phyloP scores from a whole-genome alignment of 768 basidiomycete species.

The Leccinum sublutescens region DNA sequence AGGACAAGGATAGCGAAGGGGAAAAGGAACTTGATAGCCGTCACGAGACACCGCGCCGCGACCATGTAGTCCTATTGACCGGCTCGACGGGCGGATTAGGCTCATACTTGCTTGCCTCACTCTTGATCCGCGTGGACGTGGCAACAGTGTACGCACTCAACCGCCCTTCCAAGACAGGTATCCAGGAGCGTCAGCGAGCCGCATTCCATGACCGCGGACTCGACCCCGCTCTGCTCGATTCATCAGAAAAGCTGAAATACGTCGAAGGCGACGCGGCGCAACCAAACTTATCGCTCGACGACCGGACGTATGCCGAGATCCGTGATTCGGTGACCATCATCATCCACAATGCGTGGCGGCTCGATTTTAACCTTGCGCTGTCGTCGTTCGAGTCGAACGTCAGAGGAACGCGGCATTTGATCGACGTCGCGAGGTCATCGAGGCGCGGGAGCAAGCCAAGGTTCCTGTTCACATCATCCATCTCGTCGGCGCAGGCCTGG shows the following conservation, averaged over 20 bases:
- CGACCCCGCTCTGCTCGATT: constrained; percentile 22
- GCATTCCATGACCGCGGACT: constrained; percentile 28
- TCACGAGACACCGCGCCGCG: neutral
- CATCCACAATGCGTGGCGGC: constrained; percentile 46
- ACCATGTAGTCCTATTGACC: constrained; percentile 32
- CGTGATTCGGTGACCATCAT: constrained; percentile 33
- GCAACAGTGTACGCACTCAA: constrained; percentile 29
- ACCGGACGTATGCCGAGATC: constrained; percentile 25
- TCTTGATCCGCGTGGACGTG: constrained; percentile 35
- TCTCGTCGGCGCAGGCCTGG: constrained; percentile 29
- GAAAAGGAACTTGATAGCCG: too few species aligned
- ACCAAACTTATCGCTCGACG: constrained; percentile 24
- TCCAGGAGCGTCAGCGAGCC: constrained; percentile 19
- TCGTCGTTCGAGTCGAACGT: constrained; percentile 52
- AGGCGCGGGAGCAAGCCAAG: constrained; percentile 25
- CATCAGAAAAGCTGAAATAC: constrained; percentile 25
- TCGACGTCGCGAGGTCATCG: constrained; percentile 30
- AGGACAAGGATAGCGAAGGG: neutral
- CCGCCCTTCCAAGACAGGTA: constrained; percentile 18
- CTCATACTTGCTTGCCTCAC: constrained; percentile 36
- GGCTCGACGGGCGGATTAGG: constrained; percentile 37
- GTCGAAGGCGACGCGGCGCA: constrained; percentile 29
- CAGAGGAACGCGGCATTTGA: constrained; percentile 36
- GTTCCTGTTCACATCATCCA: constrained; percentile 42
- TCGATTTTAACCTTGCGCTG: constrained; percentile 51